A percentile compares a stretch with the other conserved stretches of the same genome.
phyloP scores from a whole-genome alignment of 1,139 yeast genomes.

The Yarrowia galli region DNA sequence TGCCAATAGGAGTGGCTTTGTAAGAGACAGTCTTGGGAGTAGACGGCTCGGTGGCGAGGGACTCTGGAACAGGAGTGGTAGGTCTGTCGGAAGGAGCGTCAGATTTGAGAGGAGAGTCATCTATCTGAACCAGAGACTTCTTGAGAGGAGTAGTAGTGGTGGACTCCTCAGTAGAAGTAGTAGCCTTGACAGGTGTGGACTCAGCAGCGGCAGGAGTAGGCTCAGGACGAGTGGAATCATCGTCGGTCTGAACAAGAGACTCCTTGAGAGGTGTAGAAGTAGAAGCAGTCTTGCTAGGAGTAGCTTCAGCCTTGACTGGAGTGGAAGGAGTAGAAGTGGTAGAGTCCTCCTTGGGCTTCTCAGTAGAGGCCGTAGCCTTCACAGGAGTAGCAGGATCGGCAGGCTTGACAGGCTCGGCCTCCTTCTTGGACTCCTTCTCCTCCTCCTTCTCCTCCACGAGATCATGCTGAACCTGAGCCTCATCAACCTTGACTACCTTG shows the following conservation, averaged over 20 bases:
- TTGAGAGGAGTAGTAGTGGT: constrained; percentile 5
- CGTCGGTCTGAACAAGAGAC: constrained; percentile 14
- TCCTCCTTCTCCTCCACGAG: constrained; percentile 15
- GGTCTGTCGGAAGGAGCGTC: not conserved
- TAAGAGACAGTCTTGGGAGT: not conserved
- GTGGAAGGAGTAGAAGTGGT: not conserved
- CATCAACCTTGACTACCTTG: constrained; percentile 4
- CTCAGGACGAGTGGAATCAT: not conserved
- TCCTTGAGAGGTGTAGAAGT: not conserved
- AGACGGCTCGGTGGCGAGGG: not conserved
- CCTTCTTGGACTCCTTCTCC: not conserved
- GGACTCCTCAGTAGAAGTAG: not conserved
- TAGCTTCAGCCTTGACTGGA: not conserved
- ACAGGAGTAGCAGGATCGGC: not conserved
- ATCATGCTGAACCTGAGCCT: not conserved
- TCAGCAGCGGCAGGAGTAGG: not conserved
- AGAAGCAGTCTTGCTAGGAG: not conserved
- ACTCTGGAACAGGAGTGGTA: not conserved
- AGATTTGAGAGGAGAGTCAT: constrained; percentile 3
- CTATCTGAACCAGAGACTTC: constrained; percentile 10
- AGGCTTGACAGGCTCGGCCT: not conserved
- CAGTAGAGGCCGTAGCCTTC: not conserved
- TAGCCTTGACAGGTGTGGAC: not conserved
- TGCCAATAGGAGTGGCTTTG: constrained; percentile 9
- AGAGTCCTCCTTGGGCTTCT: not conserved